Conservation (phyloP, 169 alveolate genomes). For the Blepharisma undulans region DNA sequence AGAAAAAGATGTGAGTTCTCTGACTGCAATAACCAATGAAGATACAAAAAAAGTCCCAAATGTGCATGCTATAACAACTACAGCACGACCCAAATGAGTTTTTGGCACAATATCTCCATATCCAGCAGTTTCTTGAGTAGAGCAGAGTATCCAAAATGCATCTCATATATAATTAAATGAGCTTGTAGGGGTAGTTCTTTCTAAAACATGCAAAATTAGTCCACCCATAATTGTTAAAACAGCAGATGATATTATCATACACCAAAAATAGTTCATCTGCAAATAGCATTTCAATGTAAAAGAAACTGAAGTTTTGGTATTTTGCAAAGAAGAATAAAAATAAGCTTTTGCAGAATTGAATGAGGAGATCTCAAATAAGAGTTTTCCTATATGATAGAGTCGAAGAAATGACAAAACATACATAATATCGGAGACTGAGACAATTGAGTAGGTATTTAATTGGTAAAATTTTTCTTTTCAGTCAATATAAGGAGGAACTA, state of each 20-base stretch:
- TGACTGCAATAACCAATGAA: conserved; percentile 29
- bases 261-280: background rate
- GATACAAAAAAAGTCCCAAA: conserved; percentile 41
- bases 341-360: background rate
- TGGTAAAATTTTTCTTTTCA: background rate
- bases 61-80: conserved; percentile 37
- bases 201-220: background rate
- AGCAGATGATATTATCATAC: background rate
- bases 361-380: background rate
- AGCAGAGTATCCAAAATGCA: conserved; percentile 15
- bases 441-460: background rate
- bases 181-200: background rate
- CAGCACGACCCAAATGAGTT: conserved; percentile 40
- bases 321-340: background rate
- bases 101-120: conserved; percentile 44
- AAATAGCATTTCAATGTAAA: background rate
- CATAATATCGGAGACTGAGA: background rate
- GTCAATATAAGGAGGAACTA: background rate
- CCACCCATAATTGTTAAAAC: background rate
- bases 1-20: background rate
- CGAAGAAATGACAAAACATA: background rate
- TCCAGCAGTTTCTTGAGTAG: conserved; percentile 28
- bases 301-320: background rate
- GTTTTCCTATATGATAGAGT: background rate
- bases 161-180: background rate